phyloP scores from a whole-genome alignment of 2,329 filamentous ascomycete species.

The Neospermospora avenae region DNA sequence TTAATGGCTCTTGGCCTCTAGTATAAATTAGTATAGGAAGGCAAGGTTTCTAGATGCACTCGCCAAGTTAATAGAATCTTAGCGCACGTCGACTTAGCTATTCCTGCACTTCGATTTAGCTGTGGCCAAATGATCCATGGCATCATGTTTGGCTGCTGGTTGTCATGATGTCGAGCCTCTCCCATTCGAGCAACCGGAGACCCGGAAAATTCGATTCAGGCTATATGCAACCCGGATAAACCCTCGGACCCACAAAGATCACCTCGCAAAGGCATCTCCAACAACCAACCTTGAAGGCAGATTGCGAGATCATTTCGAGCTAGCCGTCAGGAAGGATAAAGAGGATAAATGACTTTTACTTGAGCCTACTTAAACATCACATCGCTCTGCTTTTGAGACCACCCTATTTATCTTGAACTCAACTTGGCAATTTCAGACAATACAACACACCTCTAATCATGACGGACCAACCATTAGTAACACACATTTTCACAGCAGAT shows the following conservation, averaged over 20 bases:
- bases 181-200: not conserved
- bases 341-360: constrained; percentile 4
- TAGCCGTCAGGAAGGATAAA: not conserved
- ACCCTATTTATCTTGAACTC: not conserved
- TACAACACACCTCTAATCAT: not conserved
- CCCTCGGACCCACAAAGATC: constrained; percentile 1
- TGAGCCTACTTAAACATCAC: constrained; percentile 7
- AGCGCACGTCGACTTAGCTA: no score
- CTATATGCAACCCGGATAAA: constrained; percentile 6
- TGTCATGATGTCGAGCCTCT: not conserved
- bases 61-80: no score
- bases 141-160: not conserved
- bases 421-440: not conserved
- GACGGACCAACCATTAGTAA: constrained; percentile 55
- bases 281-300: not conserved
- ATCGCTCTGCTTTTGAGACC: not conserved
- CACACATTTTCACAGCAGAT: constrained; percentile 75
- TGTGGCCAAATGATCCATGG: no score
- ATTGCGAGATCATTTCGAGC: not conserved
- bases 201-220: constrained; percentile 4
- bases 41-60: no score
- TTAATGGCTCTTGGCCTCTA: no score
- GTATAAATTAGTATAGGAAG: no score
- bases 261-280: constrained; percentile 1
- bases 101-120: no score